Conservation (phyloP, 306 rosid genomes). For the Begonia peltatifolia region DNA sequence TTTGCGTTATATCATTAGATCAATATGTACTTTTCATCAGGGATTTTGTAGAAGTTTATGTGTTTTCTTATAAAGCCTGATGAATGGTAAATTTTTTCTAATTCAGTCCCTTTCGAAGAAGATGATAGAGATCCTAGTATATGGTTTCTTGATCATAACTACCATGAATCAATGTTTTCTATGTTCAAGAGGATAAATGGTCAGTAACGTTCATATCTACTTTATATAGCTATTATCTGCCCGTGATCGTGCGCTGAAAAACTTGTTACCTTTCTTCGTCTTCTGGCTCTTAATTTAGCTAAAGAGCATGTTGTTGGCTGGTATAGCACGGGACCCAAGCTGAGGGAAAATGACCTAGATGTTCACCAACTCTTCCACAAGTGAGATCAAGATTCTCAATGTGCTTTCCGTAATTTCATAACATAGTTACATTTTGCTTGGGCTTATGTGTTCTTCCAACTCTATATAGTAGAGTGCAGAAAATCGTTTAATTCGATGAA, state of each 20-base stretch:
- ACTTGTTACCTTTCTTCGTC: no score
- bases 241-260: not conserved
- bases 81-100: not conserved
- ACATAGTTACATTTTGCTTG: no score
- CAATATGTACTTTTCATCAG: not conserved
- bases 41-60: not conserved
- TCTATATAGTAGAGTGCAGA: not conserved
- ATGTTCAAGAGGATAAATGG: constrained; percentile 94
- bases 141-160: constrained; percentile 86
- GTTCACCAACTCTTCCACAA: constrained; percentile 61
- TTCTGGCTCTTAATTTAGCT: constrained; percentile 25
- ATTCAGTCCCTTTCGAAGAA: constrained; percentile 82
- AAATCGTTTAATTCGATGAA: not conserved
- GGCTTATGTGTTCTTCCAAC: no score
- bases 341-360: constrained; percentile 77
- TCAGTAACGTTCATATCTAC: constrained; percentile 6
- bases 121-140: constrained; percentile 78
- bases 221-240: not conserved
- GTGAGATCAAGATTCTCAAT: constrained; percentile 18
- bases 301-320: constrained; percentile 84
- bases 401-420: not conserved
- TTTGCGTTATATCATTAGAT: no score
- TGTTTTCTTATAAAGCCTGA: not conserved
- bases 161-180: constrained; percentile 75
- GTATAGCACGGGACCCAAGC: constrained; percentile 85